Evolutionary conservation across 2,329 filamentous ascomycete genomes (phyloP).

Genomic region (Scytalidium sp.): DNA sequence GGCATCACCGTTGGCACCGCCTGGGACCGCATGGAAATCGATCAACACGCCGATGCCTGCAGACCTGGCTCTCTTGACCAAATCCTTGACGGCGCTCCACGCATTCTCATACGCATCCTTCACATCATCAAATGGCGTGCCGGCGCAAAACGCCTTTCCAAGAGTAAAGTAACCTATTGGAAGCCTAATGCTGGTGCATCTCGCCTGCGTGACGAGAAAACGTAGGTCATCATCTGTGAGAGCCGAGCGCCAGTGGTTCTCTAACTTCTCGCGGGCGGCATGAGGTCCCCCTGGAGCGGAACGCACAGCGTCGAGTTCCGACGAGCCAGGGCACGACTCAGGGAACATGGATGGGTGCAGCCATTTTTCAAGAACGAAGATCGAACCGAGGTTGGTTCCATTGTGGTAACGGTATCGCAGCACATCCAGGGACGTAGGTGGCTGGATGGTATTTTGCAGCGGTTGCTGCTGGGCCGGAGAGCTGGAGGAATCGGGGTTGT

Average conservation of each 20-base stretch:
- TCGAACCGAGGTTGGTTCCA: constrained; percentile 54
- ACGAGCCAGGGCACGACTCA: constrained; percentile 33
- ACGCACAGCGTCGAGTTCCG: constrained; percentile 50
- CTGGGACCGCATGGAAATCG: constrained; percentile 56
- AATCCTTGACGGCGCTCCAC: constrained; percentile 46
- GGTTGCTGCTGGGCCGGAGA: constrained; percentile 9
- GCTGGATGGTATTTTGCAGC: constrained; percentile 26
- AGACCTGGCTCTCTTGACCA: constrained; percentile 41
- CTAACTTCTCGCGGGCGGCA: constrained; percentile 45
- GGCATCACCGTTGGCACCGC: constrained; percentile 52
- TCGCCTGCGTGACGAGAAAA: constrained; percentile 49
- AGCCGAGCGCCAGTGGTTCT: constrained; percentile 49
- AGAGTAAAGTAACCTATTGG: constrained; percentile 59
- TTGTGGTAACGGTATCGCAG: constrained; percentile 57
- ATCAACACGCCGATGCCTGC: constrained; percentile 54
- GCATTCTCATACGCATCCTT: constrained; percentile 48
- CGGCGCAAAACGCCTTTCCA: constrained; percentile 44
- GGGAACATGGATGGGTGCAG: constrained; percentile 48
- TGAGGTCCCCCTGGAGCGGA: constrained; percentile 43
- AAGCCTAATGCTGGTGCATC: constrained; percentile 55
- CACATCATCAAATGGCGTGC: constrained; percentile 47
- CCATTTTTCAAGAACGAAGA: constrained; percentile 61
- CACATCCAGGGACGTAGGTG: constrained; percentile 33
- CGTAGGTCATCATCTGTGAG: constrained; percentile 48
- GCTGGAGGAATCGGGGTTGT: constrained; percentile 11